Evolutionary conservation across 177 flowering plant genomes (phyloP), one percentile per base, ranked within the genome.

Genomic region (Vitis hybrid): DNA sequence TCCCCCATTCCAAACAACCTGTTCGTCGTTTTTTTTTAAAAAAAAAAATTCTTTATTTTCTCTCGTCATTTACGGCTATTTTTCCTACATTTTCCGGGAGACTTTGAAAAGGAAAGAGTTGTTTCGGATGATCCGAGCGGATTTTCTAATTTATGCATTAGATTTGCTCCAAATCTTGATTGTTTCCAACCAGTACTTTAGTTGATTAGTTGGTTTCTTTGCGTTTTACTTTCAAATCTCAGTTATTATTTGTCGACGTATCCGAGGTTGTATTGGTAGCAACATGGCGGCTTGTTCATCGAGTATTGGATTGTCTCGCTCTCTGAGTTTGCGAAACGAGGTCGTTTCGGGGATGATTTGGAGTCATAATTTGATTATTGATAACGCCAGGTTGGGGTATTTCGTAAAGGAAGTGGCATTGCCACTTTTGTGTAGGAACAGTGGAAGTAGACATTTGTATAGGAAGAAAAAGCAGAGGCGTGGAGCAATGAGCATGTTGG

Each of bases 271-370:
- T 15, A 10, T 19, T 51, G 3, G 9, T 2, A 13, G 46, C 30
- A 30, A 52, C 1, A 75, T 75, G 78, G 78, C 74, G 56, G 74
- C 46, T 49, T 70, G 60, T 69, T 64, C 70, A 10, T 60, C 64
- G 66, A 60, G 63, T 40, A 60, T 74, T 15, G 63, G 71, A 3
- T 15, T 49, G 6, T 56, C 65, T 3, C 14, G 35, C 40, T 21
- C 57, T 51, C 74, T 24, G 56, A 61, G 16, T 16, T 54, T 71
- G 24, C 16, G 66, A 48, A 74, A 74, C 21, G 77, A 67, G 19
- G 74, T 67, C 13, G 56, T 71, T 63, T 59, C 52, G 67, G 16
- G 68, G 66, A 69, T 65, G 70, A 18, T 71, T 1, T 60, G 55
- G 52, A 51, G 56, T 21, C 64, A 67, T 30, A 64, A 63, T 19